A percentile compares a stretch with the other conserved stretches of the same genome.
phyloP scores from a whole-genome alignment of 768 basidiomycete species.

The Termitomyces sp. region DNA sequence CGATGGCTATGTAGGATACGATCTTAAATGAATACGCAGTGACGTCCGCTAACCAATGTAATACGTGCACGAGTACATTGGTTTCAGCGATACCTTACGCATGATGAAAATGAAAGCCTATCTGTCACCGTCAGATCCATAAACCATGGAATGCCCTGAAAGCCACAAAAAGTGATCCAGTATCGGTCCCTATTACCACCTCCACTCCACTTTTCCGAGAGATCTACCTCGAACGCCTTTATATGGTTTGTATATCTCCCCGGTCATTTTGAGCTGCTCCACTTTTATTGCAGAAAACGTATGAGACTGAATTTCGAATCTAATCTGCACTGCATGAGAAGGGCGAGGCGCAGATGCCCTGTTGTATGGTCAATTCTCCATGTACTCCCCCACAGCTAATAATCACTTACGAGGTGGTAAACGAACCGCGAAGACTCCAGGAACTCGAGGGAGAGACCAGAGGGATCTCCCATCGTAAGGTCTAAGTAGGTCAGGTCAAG shows the following conservation, averaged over 20 bases:
- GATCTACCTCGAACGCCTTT: constrained; percentile 79
- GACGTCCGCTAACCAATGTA: neutral
- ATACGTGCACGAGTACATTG: neutral
- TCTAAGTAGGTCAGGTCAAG: constrained; percentile 31
- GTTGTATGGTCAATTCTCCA: constrained; percentile 6
- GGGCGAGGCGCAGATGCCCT: constrained; percentile 49
- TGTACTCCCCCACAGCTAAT: neutral
- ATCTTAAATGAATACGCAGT: constrained; percentile 1
- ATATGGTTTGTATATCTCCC: constrained; percentile 85
- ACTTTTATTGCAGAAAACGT: constrained; percentile 81
- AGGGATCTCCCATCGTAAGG: constrained; percentile 76
- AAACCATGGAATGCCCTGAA: neutral
- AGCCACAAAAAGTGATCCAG: neutral
- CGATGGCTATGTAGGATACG: constrained; percentile 9
- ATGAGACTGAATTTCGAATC: constrained; percentile 66
- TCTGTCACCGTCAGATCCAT: neutral
- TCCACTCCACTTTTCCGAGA: constrained; percentile 68
- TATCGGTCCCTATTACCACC: constrained; percentile 30
- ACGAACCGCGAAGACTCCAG: constrained; percentile 76
- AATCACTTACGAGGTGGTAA: constrained; percentile 28
- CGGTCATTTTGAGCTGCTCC: constrained; percentile 75
- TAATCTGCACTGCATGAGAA: constrained; percentile 67
- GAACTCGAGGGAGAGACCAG: constrained; percentile 60
- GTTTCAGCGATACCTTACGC: neutral
- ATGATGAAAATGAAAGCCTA: neutral